These are phyloP conservation scores for Fusarium sp. DNA, from an alignment of 2,329 filamentous ascomycete species.

Conservation along the genomic window DNA sequence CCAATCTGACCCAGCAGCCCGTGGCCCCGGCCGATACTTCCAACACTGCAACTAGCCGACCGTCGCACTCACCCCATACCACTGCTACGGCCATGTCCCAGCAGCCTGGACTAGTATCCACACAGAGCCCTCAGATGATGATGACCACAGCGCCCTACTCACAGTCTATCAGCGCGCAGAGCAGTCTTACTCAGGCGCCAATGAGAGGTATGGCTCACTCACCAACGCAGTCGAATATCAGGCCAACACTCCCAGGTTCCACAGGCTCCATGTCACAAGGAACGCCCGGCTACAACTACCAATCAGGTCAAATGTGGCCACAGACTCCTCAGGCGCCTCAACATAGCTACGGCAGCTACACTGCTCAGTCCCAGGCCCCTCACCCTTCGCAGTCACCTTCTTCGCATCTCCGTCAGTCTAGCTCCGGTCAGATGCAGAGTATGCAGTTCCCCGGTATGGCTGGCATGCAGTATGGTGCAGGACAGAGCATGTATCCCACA, in stretches of 20 bases:
- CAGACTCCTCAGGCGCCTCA: constrained; percentile 74
- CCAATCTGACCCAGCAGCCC: constrained; percentile 61
- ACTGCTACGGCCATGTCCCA: constrained; percentile 66
- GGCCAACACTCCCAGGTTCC: constrained; percentile 70
- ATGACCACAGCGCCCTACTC: constrained; percentile 75
- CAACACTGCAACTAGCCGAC: constrained; percentile 62
- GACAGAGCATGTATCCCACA: constrained; percentile 69
- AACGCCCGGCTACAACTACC: constrained; percentile 71
- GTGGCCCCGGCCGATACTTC: constrained; percentile 57
- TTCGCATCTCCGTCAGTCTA: constrained; percentile 70
- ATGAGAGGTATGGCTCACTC: constrained; percentile 74
- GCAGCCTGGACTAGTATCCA: constrained; percentile 68
- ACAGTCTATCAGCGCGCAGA: constrained; percentile 77
- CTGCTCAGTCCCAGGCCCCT: constrained; percentile 64
- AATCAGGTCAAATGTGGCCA: constrained; percentile 73
- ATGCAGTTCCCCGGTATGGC: constrained; percentile 75
- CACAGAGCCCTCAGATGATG: constrained; percentile 75
- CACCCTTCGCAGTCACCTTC: constrained; percentile 67
- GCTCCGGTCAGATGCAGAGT: constrained; percentile 67
- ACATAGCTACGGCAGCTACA: constrained; percentile 65
- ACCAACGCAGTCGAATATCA: constrained; percentile 71
- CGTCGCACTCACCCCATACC: constrained; percentile 69
- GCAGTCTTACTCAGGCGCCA: constrained; percentile 76
- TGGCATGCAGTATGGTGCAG: constrained; percentile 67
- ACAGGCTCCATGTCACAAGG: constrained; percentile 64